Evolutionary conservation across 345 rosid genomes (phyloP).

Genomic region (Corchorus olitorius): DNA sequence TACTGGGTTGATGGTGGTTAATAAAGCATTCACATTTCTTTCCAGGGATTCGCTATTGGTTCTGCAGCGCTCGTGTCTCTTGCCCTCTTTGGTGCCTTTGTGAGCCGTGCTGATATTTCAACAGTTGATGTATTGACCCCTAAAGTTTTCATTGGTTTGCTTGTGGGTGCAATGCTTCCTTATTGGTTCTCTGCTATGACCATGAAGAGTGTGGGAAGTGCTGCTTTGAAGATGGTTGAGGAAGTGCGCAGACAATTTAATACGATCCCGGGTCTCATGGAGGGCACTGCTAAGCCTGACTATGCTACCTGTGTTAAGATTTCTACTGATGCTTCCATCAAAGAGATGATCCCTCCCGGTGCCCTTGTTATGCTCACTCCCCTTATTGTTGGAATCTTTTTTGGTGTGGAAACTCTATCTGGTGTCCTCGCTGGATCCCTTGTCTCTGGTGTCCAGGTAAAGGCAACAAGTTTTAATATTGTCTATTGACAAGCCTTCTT

Average conservation of each 20-base stretch:
- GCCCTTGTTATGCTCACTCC: slow-evolving; percentile 97
- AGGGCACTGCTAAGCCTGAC: slow-evolving; percentile 85
- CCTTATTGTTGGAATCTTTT: slow-evolving; percentile 77
- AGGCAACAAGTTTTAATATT: background rate
- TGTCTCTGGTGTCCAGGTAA: slow-evolving; percentile 94
- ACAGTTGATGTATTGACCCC: slow-evolving; percentile 92
- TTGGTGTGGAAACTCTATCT: slow-evolving; percentile 87
- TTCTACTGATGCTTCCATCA: slow-evolving; percentile 94
- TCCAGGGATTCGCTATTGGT: slow-evolving; percentile 72
- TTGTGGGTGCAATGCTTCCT: slow-evolving; percentile 97
- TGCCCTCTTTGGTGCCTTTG: slow-evolving; percentile 94
- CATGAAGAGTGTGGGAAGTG: slow-evolving; percentile 97
- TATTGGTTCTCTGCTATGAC: slow-evolving; percentile 99
- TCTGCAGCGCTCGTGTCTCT: slow-evolving; percentile 84
- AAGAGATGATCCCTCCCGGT: slow-evolving; percentile 96
- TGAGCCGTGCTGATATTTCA: slow-evolving; percentile 81
- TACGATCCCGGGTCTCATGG: slow-evolving; percentile 94
- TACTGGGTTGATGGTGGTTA: slow-evolving; percentile 8
- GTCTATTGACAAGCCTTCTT: background rate
- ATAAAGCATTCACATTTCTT: slow-evolving; percentile 20
- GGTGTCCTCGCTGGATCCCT: slow-evolving; percentile 94
- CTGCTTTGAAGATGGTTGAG: slow-evolving; percentile 96
- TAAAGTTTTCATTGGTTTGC: slow-evolving; percentile 83
- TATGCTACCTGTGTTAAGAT: slow-evolving; percentile 96
- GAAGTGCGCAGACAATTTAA: slow-evolving; percentile 96